Conservation (phyloP, 2,329 filamentous ascomycete genomes). For the Ophiostoma sp. region DNA sequence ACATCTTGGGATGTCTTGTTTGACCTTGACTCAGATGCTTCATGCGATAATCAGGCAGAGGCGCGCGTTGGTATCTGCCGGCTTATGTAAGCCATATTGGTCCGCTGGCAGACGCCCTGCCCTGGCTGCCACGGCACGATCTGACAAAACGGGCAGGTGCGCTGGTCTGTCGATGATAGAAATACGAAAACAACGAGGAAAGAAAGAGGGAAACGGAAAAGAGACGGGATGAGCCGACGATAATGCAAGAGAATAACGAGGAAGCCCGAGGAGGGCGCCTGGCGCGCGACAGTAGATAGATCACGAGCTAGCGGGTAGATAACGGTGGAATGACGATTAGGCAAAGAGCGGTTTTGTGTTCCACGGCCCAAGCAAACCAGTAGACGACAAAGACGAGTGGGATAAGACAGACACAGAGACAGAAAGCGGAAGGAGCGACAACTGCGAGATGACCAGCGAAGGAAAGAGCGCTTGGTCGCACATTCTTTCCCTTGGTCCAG, state of each 20-base stretch:
- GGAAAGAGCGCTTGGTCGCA: slow-evolving; percentile 9
- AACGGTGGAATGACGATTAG: background rate
- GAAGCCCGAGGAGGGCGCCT: slow-evolving; percentile 5
- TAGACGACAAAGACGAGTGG: background rate
- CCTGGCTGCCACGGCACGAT: background rate
- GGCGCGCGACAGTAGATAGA: background rate
- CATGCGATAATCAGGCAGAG: background rate
- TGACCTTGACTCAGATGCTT: slow-evolving; percentile 1
- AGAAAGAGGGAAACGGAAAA: background rate
- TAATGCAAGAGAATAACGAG: background rate
- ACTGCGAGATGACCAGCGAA: background rate
- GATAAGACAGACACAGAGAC: background rate
- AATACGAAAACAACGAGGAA: background rate
- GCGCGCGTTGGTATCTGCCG: background rate
- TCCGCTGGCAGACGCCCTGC: too few species aligned
- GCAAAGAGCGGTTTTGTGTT: background rate
- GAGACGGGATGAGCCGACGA: background rate
- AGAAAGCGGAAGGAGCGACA: background rate
- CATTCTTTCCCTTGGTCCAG: slow-evolving; percentile 8
- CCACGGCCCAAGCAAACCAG: too few species aligned
- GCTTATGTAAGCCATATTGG: background rate
- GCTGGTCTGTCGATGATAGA: background rate
- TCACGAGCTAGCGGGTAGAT: background rate
- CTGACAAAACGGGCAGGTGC: background rate
- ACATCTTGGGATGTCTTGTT: background rate